phyloP scores from a whole-genome alignment of 2,329 filamentous ascomycete species.

The Xylariaceae sp. region DNA sequence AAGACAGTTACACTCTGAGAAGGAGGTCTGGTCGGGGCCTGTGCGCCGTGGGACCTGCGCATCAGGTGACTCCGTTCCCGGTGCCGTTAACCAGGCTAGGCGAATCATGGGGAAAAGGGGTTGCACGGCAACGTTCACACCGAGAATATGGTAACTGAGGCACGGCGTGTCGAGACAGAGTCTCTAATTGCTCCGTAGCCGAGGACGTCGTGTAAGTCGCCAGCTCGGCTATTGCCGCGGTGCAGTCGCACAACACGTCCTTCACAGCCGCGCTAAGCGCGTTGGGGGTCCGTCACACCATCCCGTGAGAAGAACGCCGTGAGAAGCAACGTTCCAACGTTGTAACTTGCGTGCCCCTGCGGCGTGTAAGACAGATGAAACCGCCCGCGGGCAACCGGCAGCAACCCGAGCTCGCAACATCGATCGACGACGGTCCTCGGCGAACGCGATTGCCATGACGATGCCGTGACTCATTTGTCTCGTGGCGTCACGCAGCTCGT shows the following conservation, averaged over 20 bases:
- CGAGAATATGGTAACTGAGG: constrained; percentile 8
- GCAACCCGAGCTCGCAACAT: no score
- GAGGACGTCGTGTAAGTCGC: not conserved
- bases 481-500: constrained; percentile 26
- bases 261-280: constrained; percentile 27
- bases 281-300: constrained; percentile 17
- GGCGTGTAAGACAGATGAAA: constrained; percentile 15
- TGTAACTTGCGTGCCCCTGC: constrained; percentile 15
- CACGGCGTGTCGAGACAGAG: not conserved
- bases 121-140: constrained; percentile 8
- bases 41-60: not conserved
- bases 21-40: not conserved
- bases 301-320: constrained; percentile 11
- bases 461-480: not conserved
- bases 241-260: not conserved
- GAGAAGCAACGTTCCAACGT: no score
- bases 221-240: constrained; percentile 11
- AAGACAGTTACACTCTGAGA: not conserved
- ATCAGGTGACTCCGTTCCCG: constrained; percentile 3
- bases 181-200: not conserved
- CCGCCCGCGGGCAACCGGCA: not conserved
- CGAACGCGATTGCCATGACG: constrained; percentile 15
- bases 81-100: not conserved
- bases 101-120: not conserved
- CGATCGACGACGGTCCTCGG: constrained; percentile 12